Evolutionary conservation across 805 yeast species (phyloP), one percentile per base, ranked within the genome.

Genomic region (Hanseniaspora valbyensis): DNA sequence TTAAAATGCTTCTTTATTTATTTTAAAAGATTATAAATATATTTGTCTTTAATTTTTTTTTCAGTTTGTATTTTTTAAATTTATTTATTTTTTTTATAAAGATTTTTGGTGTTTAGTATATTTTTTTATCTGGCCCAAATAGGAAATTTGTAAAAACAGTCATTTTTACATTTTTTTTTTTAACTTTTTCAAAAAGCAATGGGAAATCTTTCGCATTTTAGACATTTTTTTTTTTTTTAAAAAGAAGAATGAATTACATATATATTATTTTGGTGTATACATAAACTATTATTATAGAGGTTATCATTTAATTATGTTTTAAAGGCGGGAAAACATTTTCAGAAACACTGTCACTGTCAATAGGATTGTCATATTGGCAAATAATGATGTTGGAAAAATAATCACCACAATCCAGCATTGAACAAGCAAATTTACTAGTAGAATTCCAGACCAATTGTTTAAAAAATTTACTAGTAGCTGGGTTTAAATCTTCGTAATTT

Each of bases 401-500:
- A 3, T 55, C 52, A 28, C 75, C 67, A 62, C 94, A 84, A 55
- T 72, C 66, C 57, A 74, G 74, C 59, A 66, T 66, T 21, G 82
- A 92, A 68, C 95, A 85, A 18, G 94, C 95, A 14, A 85, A 52
- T 55, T 70, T 63, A 9, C 78, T 70, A 28, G 85, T 69, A 25
- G 68, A 63, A 55, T 71, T 73, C 95, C 95, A 85, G 29, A 85
- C 76, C 42, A 85, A 68, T 63, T 83, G 92, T 19, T 94, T 83
- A 67, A 83, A 85, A 92, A 94, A 85, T 2, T 85, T 89, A 26
- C 71, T 71, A 12, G 81, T 78, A 2, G 86, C 83, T 19, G 37
- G 48, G 2, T 75, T 80, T 3, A 76, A 65, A 44, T 67, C 58
- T 61, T 70, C 58, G 62, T 72, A 81, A 29, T 25, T 37, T 2